Conservation (phyloP, 208 protist genomes). For the Blastocrithidia nonstop region DNA sequence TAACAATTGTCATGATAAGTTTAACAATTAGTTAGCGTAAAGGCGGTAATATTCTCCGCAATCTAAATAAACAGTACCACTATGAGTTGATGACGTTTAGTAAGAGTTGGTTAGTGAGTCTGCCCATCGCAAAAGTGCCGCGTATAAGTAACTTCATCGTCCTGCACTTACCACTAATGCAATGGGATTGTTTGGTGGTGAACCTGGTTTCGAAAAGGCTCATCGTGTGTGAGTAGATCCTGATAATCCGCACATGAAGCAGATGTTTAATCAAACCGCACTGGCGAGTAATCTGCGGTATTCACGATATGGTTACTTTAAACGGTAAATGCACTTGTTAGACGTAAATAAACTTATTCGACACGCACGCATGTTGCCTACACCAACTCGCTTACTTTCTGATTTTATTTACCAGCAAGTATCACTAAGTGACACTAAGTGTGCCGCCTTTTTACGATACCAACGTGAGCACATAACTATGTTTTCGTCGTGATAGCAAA, state of each 20-base stretch:
- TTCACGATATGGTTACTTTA: constrained; percentile 82
- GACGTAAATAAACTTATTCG: constrained; percentile 84
- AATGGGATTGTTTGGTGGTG: constrained; percentile 82
- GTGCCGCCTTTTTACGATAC: constrained; percentile 69
- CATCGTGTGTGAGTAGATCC: constrained; percentile 84
- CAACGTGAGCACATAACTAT: constrained; percentile 61
- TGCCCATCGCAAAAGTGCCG: constrained; percentile 40
- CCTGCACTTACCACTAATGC: constrained; percentile 54
- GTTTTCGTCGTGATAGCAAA: constrained; percentile 42
- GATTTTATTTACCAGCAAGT: constrained; percentile 87
- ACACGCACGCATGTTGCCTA: constrained; percentile 79
- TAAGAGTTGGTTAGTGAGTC: constrained; percentile 15
- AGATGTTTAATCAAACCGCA: constrained; percentile 76
- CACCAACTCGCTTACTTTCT: constrained; percentile 60
- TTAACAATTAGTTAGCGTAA: too few species aligned
- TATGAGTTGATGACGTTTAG: constrained; percentile 73
- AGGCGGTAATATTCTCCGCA: too few species aligned
- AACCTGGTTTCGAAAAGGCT: constrained; percentile 84
- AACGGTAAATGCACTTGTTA: constrained; percentile 81
- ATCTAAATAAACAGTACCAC: too few species aligned
- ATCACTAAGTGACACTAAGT: constrained; percentile 63
- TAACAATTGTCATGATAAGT: too few species aligned
- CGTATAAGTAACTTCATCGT: constrained; percentile 76
- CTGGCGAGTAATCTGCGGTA: constrained; percentile 82
- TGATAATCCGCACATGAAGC: constrained; percentile 80